phyloP scores from a whole-genome alignment of 78 protist genomes.

The Corallochytrium limacisporum region DNA sequence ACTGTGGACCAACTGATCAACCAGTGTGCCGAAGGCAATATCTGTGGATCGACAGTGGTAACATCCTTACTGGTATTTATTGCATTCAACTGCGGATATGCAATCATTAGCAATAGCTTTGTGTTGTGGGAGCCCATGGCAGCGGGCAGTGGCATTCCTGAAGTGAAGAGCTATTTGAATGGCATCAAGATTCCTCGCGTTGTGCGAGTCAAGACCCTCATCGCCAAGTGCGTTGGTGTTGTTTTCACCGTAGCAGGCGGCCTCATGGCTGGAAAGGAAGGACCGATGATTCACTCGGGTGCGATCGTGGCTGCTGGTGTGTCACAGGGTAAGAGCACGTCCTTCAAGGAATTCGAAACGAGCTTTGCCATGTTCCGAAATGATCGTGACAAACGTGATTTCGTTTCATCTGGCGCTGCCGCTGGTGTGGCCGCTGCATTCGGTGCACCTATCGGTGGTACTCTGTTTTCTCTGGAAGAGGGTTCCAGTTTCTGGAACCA shows the following conservation, averaged over 20 bases:
- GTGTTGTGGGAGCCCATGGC: constrained; percentile 47
- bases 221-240: constrained; percentile 48
- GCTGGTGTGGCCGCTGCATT: constrained; percentile 88
- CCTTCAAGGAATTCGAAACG: not conserved
- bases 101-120: too few species aligned
- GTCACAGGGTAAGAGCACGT: constrained; percentile 54
- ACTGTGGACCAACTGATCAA: too few species aligned
- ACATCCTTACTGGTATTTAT: too few species aligned
- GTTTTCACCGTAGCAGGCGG: constrained; percentile 48
- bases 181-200: constrained; percentile 68
- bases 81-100: too few species aligned
- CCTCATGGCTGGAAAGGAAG: constrained; percentile 61
- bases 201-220: constrained; percentile 45
- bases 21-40: too few species aligned
- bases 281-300: constrained; percentile 79
- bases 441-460: constrained; percentile 90
- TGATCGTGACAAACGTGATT: constrained; percentile 63
- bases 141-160: constrained; percentile 72
- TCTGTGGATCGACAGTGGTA: too few species aligned
- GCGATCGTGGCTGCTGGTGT: constrained; percentile 39
- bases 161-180: constrained; percentile 73
- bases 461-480: constrained; percentile 75
- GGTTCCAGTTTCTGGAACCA: constrained; percentile 27
- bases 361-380: constrained; percentile 41
- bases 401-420: constrained; percentile 70